Evolutionary conservation across 768 basidiomycete species (phyloP).

Genomic region (Clavulina sp.): DNA sequence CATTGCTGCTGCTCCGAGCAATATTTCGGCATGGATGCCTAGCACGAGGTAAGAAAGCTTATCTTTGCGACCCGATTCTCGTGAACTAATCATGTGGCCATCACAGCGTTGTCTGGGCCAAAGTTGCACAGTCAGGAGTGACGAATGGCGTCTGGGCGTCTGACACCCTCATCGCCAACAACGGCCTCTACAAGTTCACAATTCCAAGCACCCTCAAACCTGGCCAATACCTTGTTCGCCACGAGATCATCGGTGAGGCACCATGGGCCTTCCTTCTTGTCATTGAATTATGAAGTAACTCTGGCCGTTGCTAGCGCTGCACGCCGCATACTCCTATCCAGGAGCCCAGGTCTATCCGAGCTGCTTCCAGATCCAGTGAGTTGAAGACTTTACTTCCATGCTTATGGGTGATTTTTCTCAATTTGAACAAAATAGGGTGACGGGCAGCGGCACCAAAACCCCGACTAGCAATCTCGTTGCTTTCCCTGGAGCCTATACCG

Average conservation of each 20-base stretch:
- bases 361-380: constrained; percentile 31
- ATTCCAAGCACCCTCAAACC: constrained; percentile 29
- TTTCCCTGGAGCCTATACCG: constrained; percentile 31
- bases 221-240: constrained; percentile 33
- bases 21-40: background rate
- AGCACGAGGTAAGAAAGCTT: background rate
- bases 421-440: constrained; percentile 17
- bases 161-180: constrained; percentile 23
- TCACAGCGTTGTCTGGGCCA: constrained; percentile 37
- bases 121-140: constrained; percentile 26
- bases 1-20: background rate
- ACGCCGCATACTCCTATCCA: constrained; percentile 16
- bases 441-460: too few species aligned
- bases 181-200: constrained; percentile 29
- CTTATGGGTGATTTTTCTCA: background rate
- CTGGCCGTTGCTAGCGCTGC: constrained; percentile 4
- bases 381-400: constrained; percentile 26
- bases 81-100: background rate
- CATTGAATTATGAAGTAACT: background rate
- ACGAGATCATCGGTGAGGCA: constrained; percentile 23
- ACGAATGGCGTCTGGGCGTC: constrained; percentile 30
- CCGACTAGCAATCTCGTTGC: constrained; percentile 31
- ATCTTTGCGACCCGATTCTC: background rate
- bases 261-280: background rate
- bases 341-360: constrained; percentile 30